A percentile compares a stretch with the other conserved stretches of the same genome.
Conservation (phyloP, 2,329 filamentous ascomycete species). For the Verticillium zaregamsianum region DNA sequence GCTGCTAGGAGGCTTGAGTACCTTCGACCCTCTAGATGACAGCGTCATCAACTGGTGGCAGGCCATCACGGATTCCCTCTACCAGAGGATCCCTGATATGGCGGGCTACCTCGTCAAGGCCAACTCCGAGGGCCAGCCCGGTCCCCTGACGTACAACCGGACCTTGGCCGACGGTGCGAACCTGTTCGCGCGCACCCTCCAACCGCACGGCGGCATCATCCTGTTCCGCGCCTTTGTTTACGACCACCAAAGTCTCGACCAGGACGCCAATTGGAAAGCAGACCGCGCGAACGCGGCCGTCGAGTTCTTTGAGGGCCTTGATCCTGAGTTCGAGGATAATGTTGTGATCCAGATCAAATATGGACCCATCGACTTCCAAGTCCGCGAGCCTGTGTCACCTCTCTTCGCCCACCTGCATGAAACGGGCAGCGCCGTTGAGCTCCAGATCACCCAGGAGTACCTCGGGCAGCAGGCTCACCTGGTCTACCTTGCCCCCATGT, state of each 20-base stretch:
- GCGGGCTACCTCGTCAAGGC: slow-evolving; percentile 68
- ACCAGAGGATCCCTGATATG: slow-evolving; percentile 59
- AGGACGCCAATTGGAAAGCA: slow-evolving; percentile 51
- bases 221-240: slow-evolving; percentile 74
- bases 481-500: slow-evolving; percentile 64
- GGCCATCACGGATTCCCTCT: slow-evolving; percentile 54
- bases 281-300: slow-evolving; percentile 69
- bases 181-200: slow-evolving; percentile 56
- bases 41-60: slow-evolving; percentile 60
- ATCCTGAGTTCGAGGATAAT: slow-evolving; percentile 64
- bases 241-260: slow-evolving; percentile 43
- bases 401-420: slow-evolving; percentile 50
- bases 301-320: slow-evolving; percentile 60
- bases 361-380: slow-evolving; percentile 71
- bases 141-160: slow-evolving; percentile 65
- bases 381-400: slow-evolving; percentile 62
- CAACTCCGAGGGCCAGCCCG: slow-evolving; percentile 68
- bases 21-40: slow-evolving; percentile 61
- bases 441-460: slow-evolving; percentile 67
- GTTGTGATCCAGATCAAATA: slow-evolving; percentile 72
- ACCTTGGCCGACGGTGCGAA: slow-evolving; percentile 66
- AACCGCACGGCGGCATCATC: slow-evolving; percentile 53
- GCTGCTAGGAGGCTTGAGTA: slow-evolving; percentile 48
- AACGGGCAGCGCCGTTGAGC: slow-evolving; percentile 53
- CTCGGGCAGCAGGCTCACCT: slow-evolving; percentile 67